Base-by-base conservation (phyloP, 164 flowering plant genomes). In the Tetrastigma voinierianum region DNA sequence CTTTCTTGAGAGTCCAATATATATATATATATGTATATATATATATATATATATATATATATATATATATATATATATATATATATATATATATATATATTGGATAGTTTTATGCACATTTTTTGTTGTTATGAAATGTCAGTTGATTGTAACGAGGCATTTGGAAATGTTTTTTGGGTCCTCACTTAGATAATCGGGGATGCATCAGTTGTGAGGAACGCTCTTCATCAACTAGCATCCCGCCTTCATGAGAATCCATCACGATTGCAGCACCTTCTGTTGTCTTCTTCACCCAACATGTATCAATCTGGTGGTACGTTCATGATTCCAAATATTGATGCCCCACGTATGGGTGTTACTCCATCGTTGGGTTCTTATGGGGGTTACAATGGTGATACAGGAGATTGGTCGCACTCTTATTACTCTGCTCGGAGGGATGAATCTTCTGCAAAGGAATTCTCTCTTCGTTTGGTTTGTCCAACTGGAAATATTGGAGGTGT, bases 191-290 rank as follows among this genome's bases (percentile, higher is more conserved):
- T 83, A 69, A 49, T 78, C 25, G 87, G 87, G 61, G 81, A 79
- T 44, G 66, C 77, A 6, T 25, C 78, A 20, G 80, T 73, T 51
- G 87, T 83, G 65, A 81, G 65, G 66, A 81, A 81, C 62, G 87
- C 87, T 64, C 85, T 83, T 32, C 71, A 56, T 72, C 75, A 79
- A 68, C 66, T 83, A 14, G 81, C 87, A 67, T 53, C 83, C 43
- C 81, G 84, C 11, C 81, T 83, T 54, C 87, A 78, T 66, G 85
- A 82, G 18, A 86, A 86, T 69, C 90, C 90, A 1, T 86, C 90
- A 23, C 75, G 84, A 8, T 84, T 86, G 19, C 90, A 86, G 72
- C 85, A 81, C 44, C 40, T 81, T 69, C 86, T 86, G 4, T 24
- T 71, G 1, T 78, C 85, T 51, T 53, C 82, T 49, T 48, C 59